phyloP scores from a whole-genome alignment of 495 filamentous ascomycete species.

The Pseudevernia furfuracea region DNA sequence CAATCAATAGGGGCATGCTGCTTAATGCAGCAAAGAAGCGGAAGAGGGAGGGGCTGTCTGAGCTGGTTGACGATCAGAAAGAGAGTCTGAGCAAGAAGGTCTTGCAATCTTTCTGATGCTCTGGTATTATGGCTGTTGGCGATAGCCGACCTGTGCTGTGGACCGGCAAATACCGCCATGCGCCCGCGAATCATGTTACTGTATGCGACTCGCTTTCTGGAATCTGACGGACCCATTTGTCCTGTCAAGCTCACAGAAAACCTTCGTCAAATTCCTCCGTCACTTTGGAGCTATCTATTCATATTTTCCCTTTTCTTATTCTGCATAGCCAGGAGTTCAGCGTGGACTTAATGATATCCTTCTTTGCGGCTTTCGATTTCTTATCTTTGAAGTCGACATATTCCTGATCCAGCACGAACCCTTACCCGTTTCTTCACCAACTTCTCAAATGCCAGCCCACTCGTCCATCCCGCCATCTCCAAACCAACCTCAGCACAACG shows the following conservation, averaged over 20 bases:
- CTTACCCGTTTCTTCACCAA: not conserved
- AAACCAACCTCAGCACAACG: not conserved
- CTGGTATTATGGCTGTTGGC: not conserved
- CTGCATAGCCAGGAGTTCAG: not conserved
- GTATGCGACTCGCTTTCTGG: not conserved
- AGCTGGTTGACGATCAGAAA: constrained; percentile 4
- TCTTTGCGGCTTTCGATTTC: not conserved
- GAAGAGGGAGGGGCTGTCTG: constrained; percentile 13
- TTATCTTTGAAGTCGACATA: not conserved
- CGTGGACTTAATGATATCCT: not conserved
- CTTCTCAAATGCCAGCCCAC: not conserved
- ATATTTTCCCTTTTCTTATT: not conserved
- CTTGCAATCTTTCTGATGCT: not conserved
- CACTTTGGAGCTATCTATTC: not conserved
- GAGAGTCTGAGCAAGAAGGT: constrained; percentile 3
- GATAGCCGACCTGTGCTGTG: not conserved
- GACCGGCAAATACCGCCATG: not conserved
- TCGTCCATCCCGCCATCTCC: not conserved
- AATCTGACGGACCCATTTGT: not conserved
- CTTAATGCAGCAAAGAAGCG: constrained; percentile 16
- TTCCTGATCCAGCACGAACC: not conserved
- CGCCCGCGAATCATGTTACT: not conserved
- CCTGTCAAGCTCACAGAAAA: not conserved
- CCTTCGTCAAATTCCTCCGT: not conserved
- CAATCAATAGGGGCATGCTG: constrained; percentile 13